Evolutionary conservation across 2,329 filamentous ascomycete genomes (phyloP), one percentile per base, ranked within the genome.

Genomic region (Aspergillus terreus): DNA sequence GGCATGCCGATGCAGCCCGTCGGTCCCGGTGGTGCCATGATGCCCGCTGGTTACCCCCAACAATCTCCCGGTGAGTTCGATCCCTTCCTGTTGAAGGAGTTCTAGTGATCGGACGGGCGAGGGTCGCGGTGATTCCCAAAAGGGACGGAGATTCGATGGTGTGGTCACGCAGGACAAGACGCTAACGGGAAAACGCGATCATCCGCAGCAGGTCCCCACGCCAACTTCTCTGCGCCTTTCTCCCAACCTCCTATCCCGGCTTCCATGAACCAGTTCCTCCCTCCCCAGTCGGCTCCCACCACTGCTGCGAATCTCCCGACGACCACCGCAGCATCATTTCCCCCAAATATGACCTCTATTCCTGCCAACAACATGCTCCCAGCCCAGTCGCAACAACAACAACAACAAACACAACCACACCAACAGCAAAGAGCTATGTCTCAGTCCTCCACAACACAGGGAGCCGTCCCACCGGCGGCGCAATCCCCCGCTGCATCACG

Each of bases 11-110:
- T 70, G 62, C 70, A 72, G 56, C 59, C 66, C 40, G 62, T 59
- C 40, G 65, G 58, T 52, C 64, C 67, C 50, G 62, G 66, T 60
- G 68, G 69, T 65, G 63, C 63, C 58, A 70, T 72, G 66, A 71
- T 72, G 61, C 64, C 69, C 41, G 57, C 63, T 27, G 64, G 65
- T 23, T 71, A 68, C 50, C 63, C 67, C 51, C 68, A 69, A 57
- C 63, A 66, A 43, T 61, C 64, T 30, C 62, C 65, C 50, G 68
- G 68, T 71, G 67, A 57, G 68, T 66, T 56, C 38, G 38, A 47
- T 38, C 36, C 21, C 47, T 57, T 50, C 51, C 23, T 25, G 25
- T 52, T 50, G 14, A 30, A 30, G 27, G 11, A 30, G 9, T 30
- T 7, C 6, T 11, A 1, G 7, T 30, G 27, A 30, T 30, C 27